Evolutionary conservation across 805 yeast species (phyloP), one percentile per base, ranked within the genome.

Genomic region (Gaillardinia entomophila): DNA sequence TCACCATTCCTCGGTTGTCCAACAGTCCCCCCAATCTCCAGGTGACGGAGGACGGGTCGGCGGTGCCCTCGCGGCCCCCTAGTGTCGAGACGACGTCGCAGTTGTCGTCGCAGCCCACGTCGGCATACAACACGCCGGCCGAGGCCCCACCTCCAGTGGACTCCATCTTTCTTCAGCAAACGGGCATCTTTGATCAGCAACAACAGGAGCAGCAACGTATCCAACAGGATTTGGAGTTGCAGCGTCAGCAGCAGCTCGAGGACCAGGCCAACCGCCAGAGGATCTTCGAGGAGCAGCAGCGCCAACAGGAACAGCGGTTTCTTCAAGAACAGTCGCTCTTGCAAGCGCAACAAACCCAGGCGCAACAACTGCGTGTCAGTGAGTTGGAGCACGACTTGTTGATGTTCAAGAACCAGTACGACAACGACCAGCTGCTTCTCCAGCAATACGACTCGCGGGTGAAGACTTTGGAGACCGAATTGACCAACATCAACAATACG

Each of bases 371-470:
- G 18, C 71, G 85, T 40, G 85, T 79, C 20, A 78, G 89, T 0
- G 89, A 84, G 42, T 65, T 85, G 34, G 95, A 88, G 53, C 81
- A 86, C 45, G 95, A 88, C 52, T 57, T 89, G 30, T 62, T 84
- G 24, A 74, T 79, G 41, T 65, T 87, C 42, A 75, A 79, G 43
- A 84, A 81, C 24, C 96, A 87, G 49, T 85, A 82, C 49, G 95
- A 88, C 43, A 83, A 79, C 45, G 95, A 86, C 53, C 96, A 86
- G 54, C 67, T 76, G 43, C 65, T 89, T 62, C 68, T 89, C 33
- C 86, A 82, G 53, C 95, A 87, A 55, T 89, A 89, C 52, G 97
- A 89, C 54, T 72, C 78, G 40, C 68, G 95, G 35, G 95, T 89
- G 6, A 82, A 82, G 55, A 75, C 82, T 16, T 69, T 89, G 40